Conservation (phyloP, 768 basidiomycete species). For the Termitomyces sp. region DNA sequence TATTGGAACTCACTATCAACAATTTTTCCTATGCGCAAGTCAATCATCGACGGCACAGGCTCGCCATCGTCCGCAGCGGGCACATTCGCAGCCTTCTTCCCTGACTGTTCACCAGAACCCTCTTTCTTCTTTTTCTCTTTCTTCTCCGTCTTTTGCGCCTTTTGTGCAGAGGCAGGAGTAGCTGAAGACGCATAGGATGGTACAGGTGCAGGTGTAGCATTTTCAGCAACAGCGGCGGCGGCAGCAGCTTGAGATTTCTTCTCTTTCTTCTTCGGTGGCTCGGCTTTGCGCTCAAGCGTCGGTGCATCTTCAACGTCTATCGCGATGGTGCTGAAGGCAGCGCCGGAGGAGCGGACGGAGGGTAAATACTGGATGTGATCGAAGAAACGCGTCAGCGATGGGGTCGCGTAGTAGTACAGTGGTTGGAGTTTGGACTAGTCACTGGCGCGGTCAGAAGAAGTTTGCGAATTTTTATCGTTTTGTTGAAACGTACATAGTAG, state of each 20-base stretch:
- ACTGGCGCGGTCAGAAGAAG: constrained; percentile 5
- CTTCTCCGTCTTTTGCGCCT: constrained; percentile 61
- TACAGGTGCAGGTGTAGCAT: constrained; percentile 19
- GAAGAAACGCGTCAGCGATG: constrained; percentile 89
- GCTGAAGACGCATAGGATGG: neutral
- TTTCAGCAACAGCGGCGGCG: constrained; percentile 24
- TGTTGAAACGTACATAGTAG: constrained; percentile 53
- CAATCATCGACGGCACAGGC: constrained; percentile 94
- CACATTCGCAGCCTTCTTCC: constrained; percentile 36
- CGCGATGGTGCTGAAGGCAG: constrained; percentile 44
- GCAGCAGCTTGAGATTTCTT: constrained; percentile 48
- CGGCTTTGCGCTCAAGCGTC: constrained; percentile 64
- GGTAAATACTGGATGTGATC: constrained; percentile 84
- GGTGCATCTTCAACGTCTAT: constrained; percentile 82
- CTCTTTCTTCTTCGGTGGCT: constrained; percentile 76
- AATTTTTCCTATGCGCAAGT: constrained; percentile 91
- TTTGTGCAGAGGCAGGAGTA: constrained; percentile 26
- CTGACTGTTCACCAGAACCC: constrained; percentile 21
- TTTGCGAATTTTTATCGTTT: neutral
- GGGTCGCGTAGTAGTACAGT: constrained; percentile 72
- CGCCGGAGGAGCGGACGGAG: constrained; percentile 55
- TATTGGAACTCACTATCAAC: constrained; percentile 65
- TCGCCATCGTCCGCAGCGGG: constrained; percentile 64
- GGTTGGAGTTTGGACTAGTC: constrained; percentile 65
- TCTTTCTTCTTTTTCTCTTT: constrained; percentile 38